These are phyloP conservation scores for Geosmithia flava DNA, from an alignment of 2,329 filamentous ascomycete genomes.

Conservation along the genomic window DNA sequence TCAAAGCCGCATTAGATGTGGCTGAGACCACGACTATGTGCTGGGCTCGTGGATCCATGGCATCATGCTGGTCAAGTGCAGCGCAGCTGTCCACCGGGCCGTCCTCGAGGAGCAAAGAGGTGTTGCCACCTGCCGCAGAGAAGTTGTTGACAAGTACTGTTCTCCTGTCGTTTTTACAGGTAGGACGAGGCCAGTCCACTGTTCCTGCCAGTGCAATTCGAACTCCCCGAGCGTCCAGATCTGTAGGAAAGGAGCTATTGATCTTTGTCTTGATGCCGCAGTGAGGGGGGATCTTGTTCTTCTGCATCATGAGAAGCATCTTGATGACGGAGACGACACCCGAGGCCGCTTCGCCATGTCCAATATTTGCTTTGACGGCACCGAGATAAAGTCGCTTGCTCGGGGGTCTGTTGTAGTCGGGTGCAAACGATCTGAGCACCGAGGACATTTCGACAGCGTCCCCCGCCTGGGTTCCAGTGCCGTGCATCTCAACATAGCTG, in stretches of 20 bases:
- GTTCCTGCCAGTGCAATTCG: not conserved
- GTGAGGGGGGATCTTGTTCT: not conserved
- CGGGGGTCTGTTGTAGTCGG: too few species aligned
- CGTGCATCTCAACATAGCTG: conserved; percentile 30
- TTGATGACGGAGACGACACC: not conserved
- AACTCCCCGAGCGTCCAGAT: not conserved
- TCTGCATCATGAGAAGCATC: not conserved
- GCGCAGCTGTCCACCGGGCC: not conserved
- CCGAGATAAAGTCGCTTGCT: too few species aligned
- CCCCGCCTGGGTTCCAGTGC: conserved; percentile 21
- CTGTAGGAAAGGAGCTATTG: not conserved
- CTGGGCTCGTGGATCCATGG: not conserved
- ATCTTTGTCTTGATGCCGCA: not conserved
- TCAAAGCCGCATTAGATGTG: not conserved
- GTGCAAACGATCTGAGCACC: conserved; percentile 1
- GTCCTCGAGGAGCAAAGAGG: not conserved
- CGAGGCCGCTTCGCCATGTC: not conserved
- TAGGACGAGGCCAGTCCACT: too few species aligned
- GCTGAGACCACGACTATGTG: not conserved
- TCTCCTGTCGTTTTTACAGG: not conserved
- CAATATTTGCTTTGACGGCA: too few species aligned
- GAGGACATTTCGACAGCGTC: conserved; percentile 9
- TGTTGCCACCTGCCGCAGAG: not conserved
- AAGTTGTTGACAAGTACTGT: not conserved
- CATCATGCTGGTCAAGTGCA: not conserved